phyloP scores from a whole-genome alignment of 129 eudicot species.

The Centrapalus pauciflorus region DNA sequence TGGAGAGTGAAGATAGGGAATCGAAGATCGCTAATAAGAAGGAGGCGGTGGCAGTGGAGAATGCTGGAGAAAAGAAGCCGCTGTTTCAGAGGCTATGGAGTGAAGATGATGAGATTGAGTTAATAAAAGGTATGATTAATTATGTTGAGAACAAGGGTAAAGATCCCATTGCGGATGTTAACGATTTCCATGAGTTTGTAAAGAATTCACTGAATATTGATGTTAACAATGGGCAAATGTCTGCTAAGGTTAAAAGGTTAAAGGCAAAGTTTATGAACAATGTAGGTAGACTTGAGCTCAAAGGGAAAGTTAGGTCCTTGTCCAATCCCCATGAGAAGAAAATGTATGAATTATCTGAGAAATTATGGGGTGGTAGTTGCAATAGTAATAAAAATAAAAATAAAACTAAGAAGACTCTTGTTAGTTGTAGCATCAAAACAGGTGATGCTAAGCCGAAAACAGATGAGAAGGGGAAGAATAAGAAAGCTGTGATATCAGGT shows the following conservation, averaged over 20 bases:
- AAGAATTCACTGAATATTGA: slow-evolving; percentile 41
- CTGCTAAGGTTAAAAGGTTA: slow-evolving; percentile 37
- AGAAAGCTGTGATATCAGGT: neutral
- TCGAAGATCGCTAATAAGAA: slow-evolving; percentile 35
- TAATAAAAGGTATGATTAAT: slow-evolving; percentile 50
- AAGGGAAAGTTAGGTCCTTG: slow-evolving; percentile 25
- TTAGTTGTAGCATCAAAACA: neutral
- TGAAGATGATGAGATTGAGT: slow-evolving; percentile 53
- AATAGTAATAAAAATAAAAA: neutral
- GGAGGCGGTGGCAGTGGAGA: slow-evolving; percentile 1
- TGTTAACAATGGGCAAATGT: slow-evolving; percentile 36
- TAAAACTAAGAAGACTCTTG: slow-evolving; percentile 3
- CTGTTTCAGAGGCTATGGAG: slow-evolving; percentile 61
- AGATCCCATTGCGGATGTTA: slow-evolving; percentile 34
- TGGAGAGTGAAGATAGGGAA: slow-evolving; percentile 2
- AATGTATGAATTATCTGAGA: slow-evolving; percentile 36
- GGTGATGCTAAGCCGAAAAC: neutral
- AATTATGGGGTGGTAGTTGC: slow-evolving; percentile 47
- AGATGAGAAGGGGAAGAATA: neutral
- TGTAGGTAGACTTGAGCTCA: slow-evolving; percentile 18
- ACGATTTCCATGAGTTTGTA: slow-evolving; percentile 40
- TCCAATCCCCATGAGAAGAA: slow-evolving; percentile 42
- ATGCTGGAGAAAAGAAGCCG: slow-evolving; percentile 19
- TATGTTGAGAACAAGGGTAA: slow-evolving; percentile 29
- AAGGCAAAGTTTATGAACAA: slow-evolving; percentile 42